Percentiles rank a stretch among this genome's conserved stretches.
Conservation (phyloP, 345 rosid genomes). For the Hevea brasiliensis region DNA sequence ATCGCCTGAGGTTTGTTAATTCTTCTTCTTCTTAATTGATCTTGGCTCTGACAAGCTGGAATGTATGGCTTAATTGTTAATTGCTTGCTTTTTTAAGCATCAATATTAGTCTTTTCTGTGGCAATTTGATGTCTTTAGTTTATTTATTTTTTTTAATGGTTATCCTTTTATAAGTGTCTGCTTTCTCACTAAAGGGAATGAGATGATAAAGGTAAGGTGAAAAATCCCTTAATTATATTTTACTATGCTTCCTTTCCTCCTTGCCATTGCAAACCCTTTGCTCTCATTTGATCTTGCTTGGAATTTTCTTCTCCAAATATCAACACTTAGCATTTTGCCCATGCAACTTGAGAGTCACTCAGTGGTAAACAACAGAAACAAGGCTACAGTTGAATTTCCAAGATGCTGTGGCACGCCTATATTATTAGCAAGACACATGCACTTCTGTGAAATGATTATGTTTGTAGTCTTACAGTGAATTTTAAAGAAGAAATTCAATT, state of each 20-base stretch:
- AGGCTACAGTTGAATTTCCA: neutral
- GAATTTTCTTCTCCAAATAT: neutral
- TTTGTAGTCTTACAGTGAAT: neutral
- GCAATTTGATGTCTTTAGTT: neutral
- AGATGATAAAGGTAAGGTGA: neutral
- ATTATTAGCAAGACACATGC: neutral
- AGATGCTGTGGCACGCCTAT: neutral
- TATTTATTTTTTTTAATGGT: too few relatives aligned
- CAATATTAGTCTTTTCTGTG: neutral
- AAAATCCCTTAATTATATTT: neutral
- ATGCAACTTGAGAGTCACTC: neutral
- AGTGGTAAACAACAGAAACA: neutral
- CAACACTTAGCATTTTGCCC: neutral
- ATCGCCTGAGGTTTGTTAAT: conserved; percentile 78
- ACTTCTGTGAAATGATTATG: neutral
- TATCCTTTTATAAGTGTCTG: neutral
- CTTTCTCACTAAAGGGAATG: neutral
- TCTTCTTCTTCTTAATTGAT: conserved; percentile 15
- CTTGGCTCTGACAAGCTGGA: conserved; percentile 1
- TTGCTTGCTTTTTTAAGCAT: neutral
- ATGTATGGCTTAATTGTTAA: conserved; percentile 1
- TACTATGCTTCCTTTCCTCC: neutral
- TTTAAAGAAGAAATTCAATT: neutral
- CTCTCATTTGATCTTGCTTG: neutral
- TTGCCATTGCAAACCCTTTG: neutral